Base-by-base conservation (phyloP, 768 basidiomycete species). In the Termitomyces sp. region DNA sequence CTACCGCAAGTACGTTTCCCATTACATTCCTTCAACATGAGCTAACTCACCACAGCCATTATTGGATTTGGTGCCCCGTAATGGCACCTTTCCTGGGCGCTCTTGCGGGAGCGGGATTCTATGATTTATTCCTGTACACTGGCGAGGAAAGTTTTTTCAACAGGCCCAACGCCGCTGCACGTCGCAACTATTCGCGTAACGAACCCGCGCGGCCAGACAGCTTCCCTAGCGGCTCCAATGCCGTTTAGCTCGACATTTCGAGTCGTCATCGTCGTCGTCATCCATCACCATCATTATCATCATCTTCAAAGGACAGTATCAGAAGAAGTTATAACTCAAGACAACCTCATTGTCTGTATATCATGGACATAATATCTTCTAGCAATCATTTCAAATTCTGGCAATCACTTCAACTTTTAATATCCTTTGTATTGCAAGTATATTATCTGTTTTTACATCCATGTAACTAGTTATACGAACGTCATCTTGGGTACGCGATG, bases 51-150 rank as follows among this genome's bases (percentile, higher is more conserved):
- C 58, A 57, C 68, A 80, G 76, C 60, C 86, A 89, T 60, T 89
- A 87, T 65, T 89, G 86, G 87, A 54, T 89, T n/a, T 90, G 86
- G 87, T 82, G 81, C 60, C 79, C 85, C 17, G 57, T 86, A 21
- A 68, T 86, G 40, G 87, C 75, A 5, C 78, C 85, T 6, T 77
- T 86, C 59, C 56, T 79, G 21, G 86, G 88, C 23, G 85, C 77
- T 41, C 75, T 82, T 53, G 65, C 71, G 3, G 87, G 81, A 17
- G 73, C 77, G 6, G 65, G 82, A 54, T 58, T 81, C 44, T 90
- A 89, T 59, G 88, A 90, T 62, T 43, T 69, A 2, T 71, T 87
- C 48, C 44, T 88, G 44, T 89, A 78, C 71, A 77, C 74, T 10
- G 87, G 87, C 8, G 57, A 70, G 5, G 84, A 87, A 42, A 81